These are phyloP conservation scores for Danielia oregonensis DNA, from an alignment of 805 yeast species.

Conservation along the genomic window DNA sequence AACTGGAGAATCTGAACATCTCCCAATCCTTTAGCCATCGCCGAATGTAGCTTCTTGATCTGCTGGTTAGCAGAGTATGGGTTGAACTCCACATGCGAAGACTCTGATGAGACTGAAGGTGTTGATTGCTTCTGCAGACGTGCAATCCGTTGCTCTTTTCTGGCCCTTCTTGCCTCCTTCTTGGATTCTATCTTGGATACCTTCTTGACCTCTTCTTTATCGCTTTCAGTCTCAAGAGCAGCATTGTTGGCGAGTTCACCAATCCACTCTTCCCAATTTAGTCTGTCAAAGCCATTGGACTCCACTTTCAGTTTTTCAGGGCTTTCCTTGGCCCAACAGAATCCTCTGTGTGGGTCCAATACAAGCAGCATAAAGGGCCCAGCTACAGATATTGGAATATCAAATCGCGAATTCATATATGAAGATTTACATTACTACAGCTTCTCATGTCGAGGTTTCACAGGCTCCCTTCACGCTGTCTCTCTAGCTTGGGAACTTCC, in stretches of 20 bases:
- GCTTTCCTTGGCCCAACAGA: slow-evolving; percentile 12
- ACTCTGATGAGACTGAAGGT: too few relatives aligned
- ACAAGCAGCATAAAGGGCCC: slow-evolving; percentile 8
- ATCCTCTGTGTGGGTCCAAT: slow-evolving; percentile 16
- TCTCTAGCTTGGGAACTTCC: too few relatives aligned
- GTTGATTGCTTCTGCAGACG: background rate
- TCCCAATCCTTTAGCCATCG: slow-evolving; percentile 12
- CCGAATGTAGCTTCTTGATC: slow-evolving; percentile 9
- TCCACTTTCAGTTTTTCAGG: background rate
- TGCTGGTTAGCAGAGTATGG: slow-evolving; percentile 7
- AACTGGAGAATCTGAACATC: slow-evolving; percentile 41
- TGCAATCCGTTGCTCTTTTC: background rate
- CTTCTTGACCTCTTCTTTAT: background rate
- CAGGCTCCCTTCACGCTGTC: too few relatives aligned
- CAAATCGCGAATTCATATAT: too few relatives aligned
- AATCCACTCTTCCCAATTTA: slow-evolving; percentile 13
- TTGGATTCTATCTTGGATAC: background rate
- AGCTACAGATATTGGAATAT: too few relatives aligned
- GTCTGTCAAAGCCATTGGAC: slow-evolving; percentile 12
- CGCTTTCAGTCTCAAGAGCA: too few relatives aligned
- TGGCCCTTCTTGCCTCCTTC: slow-evolving; percentile 2
- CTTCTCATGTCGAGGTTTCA: too few relatives aligned
- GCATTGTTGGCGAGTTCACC: too few relatives aligned
- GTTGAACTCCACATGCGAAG: background rate
- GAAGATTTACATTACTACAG: too few relatives aligned